Conservation (phyloP, 2,329 filamentous ascomycete species). For the Tricladium varicosporioides region DNA sequence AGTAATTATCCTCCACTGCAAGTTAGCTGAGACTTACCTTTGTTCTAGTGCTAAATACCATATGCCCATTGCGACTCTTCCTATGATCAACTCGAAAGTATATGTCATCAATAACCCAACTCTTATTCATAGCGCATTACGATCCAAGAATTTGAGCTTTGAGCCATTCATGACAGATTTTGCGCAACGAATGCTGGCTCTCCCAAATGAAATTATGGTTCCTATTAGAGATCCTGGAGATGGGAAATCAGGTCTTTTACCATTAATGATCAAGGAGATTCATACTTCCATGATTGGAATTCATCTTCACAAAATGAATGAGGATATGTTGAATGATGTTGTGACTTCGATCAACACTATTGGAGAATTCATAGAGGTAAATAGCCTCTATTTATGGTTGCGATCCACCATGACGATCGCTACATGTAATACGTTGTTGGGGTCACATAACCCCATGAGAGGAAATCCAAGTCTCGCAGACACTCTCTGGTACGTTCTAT, state of each 20-base stretch:
- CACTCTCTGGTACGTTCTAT: slow-evolving; percentile 36
- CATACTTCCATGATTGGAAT: slow-evolving; percentile 36
- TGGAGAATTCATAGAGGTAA: slow-evolving; percentile 28
- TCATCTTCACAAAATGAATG: slow-evolving; percentile 37
- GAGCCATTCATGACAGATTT: slow-evolving; percentile 41
- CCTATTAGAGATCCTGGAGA: slow-evolving; percentile 29
- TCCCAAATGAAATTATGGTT: slow-evolving; percentile 32
- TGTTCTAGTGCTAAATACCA: slow-evolving; percentile 24
- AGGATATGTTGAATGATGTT: slow-evolving; percentile 37
- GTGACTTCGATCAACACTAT: slow-evolving; percentile 30
- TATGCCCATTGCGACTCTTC: slow-evolving; percentile 42
- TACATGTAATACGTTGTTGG: slow-evolving; percentile 41
- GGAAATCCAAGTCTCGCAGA: slow-evolving; percentile 36
- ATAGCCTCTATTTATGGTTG: slow-evolving; percentile 41
- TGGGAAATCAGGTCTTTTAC: slow-evolving; percentile 28
- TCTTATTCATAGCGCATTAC: slow-evolving; percentile 39
- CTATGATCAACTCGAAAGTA: slow-evolving; percentile 42
- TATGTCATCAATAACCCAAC: slow-evolving; percentile 44
- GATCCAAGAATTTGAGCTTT: slow-evolving; percentile 42
- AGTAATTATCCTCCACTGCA: slow-evolving; percentile 29
- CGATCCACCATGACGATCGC: slow-evolving; percentile 39
- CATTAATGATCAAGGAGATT: slow-evolving; percentile 35
- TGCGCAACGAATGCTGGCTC: slow-evolving; percentile 37
- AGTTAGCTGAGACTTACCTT: neutral
- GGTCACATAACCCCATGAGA: slow-evolving; percentile 42